These are phyloP conservation scores for Hanseniaspora singularis DNA, from an alignment of 805 yeast species.

Conservation along the genomic window DNA sequence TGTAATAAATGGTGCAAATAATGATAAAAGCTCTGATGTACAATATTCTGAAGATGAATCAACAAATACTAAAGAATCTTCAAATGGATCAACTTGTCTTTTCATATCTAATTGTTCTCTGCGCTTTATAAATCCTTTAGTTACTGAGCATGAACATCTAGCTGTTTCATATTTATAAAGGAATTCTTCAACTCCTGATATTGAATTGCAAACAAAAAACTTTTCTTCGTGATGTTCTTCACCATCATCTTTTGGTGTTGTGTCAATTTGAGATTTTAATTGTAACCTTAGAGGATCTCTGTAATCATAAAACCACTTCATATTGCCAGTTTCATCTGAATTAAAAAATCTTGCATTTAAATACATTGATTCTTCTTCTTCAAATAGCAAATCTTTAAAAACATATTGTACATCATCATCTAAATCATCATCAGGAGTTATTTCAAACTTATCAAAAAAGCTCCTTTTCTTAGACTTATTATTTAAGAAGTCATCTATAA, in stretches of 20 bases:
- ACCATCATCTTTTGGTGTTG: constrained; percentile 23
- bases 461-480: constrained; percentile 1
- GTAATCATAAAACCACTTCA: constrained; percentile 31
- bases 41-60: constrained; percentile 9
- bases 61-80: constrained; percentile 8
- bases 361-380: background rate
- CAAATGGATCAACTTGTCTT: constrained; percentile 5
- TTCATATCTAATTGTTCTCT: constrained; percentile 4
- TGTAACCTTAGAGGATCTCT: constrained; percentile 17
- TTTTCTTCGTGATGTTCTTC: constrained; percentile 12
- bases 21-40: constrained; percentile 1
- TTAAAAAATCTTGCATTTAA: constrained; percentile 19
- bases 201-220: background rate
- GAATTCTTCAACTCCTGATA: constrained; percentile 12
- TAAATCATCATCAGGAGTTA: constrained; percentile 39
- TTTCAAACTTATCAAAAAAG: constrained; percentile 11
- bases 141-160: constrained; percentile 10
- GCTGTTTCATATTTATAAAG: constrained; percentile 6
- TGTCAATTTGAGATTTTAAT: no score
- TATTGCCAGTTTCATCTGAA: constrained; percentile 29
- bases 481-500: constrained; percentile 11
- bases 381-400: constrained; percentile 30
- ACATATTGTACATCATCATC: constrained; percentile 58
- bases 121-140: constrained; percentile 9
- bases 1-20: constrained; percentile 10